Evolutionary conservation across 345 rosid genomes (phyloP), one percentile per base, ranked within the genome.

Genomic region (Cardamine occulta): DNA sequence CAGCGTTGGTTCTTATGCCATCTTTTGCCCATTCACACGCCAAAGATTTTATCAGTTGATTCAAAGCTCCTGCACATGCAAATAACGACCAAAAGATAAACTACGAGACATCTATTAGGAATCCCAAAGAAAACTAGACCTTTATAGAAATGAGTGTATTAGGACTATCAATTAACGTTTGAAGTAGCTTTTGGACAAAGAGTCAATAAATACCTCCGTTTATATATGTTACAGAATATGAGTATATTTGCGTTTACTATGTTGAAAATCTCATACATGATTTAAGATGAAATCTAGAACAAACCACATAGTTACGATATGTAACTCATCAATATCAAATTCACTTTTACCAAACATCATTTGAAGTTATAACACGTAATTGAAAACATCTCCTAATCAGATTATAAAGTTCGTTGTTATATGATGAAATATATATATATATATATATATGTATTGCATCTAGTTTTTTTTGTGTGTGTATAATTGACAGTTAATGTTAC

Each of bases 1-100:
- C 60, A 72, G 68, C 3, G 1, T 61, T 72, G 40, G 52, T 0
- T 37, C 61, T 37, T 35, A 72, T 51, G 21, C 74, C 66, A 17
- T 71, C 74, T 32, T 0, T 59, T 47, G 67, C 75, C 67, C 75
- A 71, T 60, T 71, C 76, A 37, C 76, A 72, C 0, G 76, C 76
- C 62, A 72, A 39, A 17, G 2, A 51, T 62, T 8, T 72, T n/a
- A 68, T 28, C 35, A 72, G 29, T 7, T 72, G 68, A 60, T 72
- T 23, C 68, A 72, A 0, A 49, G 76, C 69, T 51, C 67, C 75
- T 71, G 12, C n/a, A n/a, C n/a, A n/a, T n/a, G n/a, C n/a, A n/a
- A n/a, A 19, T 3, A 64, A 17, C 56, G 2, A 2, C 28, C 1
- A 3, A 45, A 31, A 1, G 0, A 8, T 17, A 31, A 31, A 57